Conservation (phyloP, 2,329 filamentous ascomycete genomes). For the Fusarium subtropicale region DNA sequence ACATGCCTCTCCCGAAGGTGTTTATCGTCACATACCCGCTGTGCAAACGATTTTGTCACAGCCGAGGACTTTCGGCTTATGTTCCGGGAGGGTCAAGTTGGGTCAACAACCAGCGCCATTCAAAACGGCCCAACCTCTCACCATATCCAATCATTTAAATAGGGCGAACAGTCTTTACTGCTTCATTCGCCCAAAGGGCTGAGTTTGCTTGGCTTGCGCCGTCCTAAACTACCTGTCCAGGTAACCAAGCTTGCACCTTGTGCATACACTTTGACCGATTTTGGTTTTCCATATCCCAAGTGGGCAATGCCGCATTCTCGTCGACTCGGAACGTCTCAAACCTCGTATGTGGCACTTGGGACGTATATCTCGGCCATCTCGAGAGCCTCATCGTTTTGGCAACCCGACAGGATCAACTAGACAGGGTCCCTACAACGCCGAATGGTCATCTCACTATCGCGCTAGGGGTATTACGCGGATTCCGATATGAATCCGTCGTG, state of each 20-base stretch:
- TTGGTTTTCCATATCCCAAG: slow-evolving; percentile 33
- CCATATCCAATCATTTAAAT: slow-evolving; percentile 44
- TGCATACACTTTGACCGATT: slow-evolving; percentile 41
- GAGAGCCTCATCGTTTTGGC: slow-evolving; percentile 43
- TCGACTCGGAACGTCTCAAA: slow-evolving; percentile 42
- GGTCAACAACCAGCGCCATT: slow-evolving; percentile 44
- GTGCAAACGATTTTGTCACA: slow-evolving; percentile 29
- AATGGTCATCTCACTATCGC: slow-evolving; percentile 38
- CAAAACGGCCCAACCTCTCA: slow-evolving; percentile 44
- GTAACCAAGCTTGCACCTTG: slow-evolving; percentile 35
- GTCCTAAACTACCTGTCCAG: slow-evolving; percentile 37
- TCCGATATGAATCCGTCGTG: slow-evolving; percentile 25
- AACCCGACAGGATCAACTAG: slow-evolving; percentile 31
- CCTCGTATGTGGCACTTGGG: slow-evolving; percentile 33
- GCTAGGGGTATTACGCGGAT: slow-evolving; percentile 37
- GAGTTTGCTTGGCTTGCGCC: slow-evolving; percentile 37
- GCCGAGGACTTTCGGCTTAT: slow-evolving; percentile 38
- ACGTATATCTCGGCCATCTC: slow-evolving; percentile 33
- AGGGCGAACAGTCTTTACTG: slow-evolving; percentile 40
- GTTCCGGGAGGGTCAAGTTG: slow-evolving; percentile 44
- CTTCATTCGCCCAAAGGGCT: slow-evolving; percentile 36
- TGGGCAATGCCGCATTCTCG: slow-evolving; percentile 33
- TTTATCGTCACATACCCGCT: slow-evolving; percentile 13
- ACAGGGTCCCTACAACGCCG: slow-evolving; percentile 31
- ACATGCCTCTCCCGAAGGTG: slow-evolving; percentile 10